phyloP scores from a whole-genome alignment of 495 filamentous ascomycete genomes.

The Trichoderma asperelloides region DNA sequence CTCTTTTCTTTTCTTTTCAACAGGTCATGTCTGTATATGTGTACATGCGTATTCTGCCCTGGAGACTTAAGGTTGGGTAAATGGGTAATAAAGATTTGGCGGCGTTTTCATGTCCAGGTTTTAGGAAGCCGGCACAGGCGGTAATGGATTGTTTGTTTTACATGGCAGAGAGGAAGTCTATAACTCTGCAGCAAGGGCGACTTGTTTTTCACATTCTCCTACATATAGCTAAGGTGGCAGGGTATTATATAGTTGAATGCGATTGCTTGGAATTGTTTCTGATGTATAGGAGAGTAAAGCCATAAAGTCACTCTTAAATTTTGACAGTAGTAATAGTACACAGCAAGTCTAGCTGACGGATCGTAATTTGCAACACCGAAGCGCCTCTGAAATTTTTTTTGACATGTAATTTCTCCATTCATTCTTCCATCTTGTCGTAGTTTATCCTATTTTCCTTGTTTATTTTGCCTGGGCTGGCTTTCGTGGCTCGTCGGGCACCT shows the following conservation, averaged over 20 bases:
- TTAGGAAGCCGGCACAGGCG: not conserved
- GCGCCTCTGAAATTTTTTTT: not conserved
- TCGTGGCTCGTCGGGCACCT: constrained; percentile 57
- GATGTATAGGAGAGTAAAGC: not conserved
- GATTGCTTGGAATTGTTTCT: not conserved
- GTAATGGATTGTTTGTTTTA: not conserved
- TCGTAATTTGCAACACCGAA: not conserved
- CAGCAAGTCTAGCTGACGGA: not conserved
- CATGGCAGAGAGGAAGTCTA: not conserved
- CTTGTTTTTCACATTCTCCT: not conserved
- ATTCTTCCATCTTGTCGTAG: not conserved
- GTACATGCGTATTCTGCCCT: not conserved
- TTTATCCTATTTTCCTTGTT: not conserved
- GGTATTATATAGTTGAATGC: not conserved
- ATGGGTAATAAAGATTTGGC: not conserved
- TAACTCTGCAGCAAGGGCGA: not conserved
- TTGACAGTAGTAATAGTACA: constrained; percentile 1
- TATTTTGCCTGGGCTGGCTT: not conserved
- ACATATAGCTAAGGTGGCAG: not conserved
- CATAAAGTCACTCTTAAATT: not conserved
- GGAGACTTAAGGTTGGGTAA: not conserved
- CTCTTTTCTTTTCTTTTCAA: not conserved
- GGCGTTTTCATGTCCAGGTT: not conserved
- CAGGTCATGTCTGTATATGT: not conserved
- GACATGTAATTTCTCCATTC: not conserved